Conservation (phyloP, 345 rosid genomes). For the Aquilaria sinensis region DNA sequence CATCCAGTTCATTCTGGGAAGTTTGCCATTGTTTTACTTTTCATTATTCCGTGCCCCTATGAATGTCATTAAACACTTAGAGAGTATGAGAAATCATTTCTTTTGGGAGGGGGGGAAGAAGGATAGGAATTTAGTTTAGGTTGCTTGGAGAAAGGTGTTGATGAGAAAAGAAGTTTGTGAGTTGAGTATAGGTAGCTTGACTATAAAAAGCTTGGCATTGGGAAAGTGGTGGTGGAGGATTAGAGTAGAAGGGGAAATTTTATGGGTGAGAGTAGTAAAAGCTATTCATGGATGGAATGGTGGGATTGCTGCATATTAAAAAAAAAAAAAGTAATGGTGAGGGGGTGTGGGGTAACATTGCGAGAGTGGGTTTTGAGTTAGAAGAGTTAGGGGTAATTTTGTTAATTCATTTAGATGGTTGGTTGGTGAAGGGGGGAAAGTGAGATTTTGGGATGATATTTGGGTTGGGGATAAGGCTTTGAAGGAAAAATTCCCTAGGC, state of each 20-base stretch:
- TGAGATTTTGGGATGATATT: neutral
- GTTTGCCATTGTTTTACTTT: neutral
- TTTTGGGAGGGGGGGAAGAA: no score
- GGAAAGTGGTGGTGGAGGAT: neutral
- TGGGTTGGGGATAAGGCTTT: neutral
- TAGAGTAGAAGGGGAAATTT: neutral
- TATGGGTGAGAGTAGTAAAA: neutral
- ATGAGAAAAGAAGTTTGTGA: neutral
- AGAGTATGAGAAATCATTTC: neutral
- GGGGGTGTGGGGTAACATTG: neutral
- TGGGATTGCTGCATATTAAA: neutral
- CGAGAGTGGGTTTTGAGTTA: neutral
- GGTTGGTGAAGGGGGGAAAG: neutral
- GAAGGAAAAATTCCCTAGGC: neutral
- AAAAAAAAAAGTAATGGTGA: no score
- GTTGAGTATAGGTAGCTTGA: neutral
- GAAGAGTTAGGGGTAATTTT: neutral
- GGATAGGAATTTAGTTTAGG: neutral
- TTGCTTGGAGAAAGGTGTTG: neutral
- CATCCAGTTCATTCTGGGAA: neutral
- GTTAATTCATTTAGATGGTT: neutral
- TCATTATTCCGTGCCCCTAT: neutral
- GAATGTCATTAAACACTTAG: neutral
- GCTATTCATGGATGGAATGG: neutral
- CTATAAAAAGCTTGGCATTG: neutral